Evolutionary conservation across 2,329 filamentous ascomycete genomes (phyloP).

Genomic region (Dryadomyces sulphureus): DNA sequence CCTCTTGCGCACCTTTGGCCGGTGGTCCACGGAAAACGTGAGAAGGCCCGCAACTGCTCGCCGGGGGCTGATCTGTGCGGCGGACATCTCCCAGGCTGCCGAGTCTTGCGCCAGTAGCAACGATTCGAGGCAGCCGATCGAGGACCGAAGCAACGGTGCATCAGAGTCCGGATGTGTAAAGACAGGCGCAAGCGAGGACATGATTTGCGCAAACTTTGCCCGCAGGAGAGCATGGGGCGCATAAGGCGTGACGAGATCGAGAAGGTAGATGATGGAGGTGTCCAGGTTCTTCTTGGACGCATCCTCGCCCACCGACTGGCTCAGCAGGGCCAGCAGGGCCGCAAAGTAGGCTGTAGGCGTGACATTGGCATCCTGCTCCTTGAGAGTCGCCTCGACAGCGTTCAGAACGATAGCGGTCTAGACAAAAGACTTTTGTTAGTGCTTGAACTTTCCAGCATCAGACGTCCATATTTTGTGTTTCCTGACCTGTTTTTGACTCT

Average conservation of each 20-base stretch:
- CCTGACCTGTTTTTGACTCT: conserved; percentile 76
- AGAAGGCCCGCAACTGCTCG: conserved; percentile 77
- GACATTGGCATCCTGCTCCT: conserved; percentile 69
- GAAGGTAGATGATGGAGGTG: conserved; percentile 81
- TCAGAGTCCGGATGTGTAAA: conserved; percentile 70
- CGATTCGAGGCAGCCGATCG: conserved; percentile 88
- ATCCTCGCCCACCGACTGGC: conserved; percentile 55
- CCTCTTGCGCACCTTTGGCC: conserved; percentile 87
- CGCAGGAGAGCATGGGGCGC: conserved; percentile 77
- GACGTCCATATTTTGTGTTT: neutral
- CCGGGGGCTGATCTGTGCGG: conserved; percentile 71
- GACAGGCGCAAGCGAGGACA: conserved; percentile 71
- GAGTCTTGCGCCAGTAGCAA: conserved; percentile 79
- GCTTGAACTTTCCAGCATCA: neutral
- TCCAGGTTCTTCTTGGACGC: conserved; percentile 70
- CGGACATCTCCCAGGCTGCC: conserved; percentile 72
- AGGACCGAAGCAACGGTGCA: conserved; percentile 70
- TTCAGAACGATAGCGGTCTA: conserved; percentile 76
- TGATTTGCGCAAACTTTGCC: conserved; percentile 88
- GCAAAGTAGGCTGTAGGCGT: conserved; percentile 91
- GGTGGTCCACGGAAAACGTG: conserved; percentile 67
- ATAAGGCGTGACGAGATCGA: conserved; percentile 79
- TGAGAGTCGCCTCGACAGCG: conserved; percentile 84
- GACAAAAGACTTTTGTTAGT: neutral
- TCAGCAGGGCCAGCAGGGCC: conserved; percentile 77